A percentile compares a stretch with the other conserved stretches of the same genome.
Evolutionary conservation across 2,329 filamentous ascomycete species (phyloP).

Genomic region (Penicillium sp.): DNA sequence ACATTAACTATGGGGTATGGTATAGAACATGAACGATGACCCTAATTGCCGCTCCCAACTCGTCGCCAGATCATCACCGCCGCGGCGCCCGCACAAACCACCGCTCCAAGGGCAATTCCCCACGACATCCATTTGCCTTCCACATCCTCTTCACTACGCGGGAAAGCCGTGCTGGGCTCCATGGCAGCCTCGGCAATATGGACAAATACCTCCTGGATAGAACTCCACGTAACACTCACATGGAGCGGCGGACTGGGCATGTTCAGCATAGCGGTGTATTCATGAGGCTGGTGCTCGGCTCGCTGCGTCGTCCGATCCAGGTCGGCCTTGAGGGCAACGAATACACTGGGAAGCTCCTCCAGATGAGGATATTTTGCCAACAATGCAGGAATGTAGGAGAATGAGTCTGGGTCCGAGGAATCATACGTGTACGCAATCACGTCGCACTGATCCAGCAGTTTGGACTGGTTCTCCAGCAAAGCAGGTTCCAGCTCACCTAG

Average conservation of each 20-base stretch:
- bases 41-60: constrained; percentile 38
- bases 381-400: constrained; percentile 82
- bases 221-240: constrained; percentile 91
- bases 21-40: constrained; percentile 22
- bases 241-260: constrained; percentile 85
- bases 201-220: constrained; percentile 91
- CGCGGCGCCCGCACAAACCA: constrained; percentile 59
- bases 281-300: constrained; percentile 84
- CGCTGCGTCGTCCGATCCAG: constrained; percentile 96
- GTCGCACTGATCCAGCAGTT: constrained; percentile 83
- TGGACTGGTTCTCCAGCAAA: constrained; percentile 85
- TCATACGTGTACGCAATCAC: constrained; percentile 95
- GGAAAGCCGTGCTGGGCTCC: constrained; percentile 83
- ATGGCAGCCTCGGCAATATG: constrained; percentile 87
- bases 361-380: constrained; percentile 77
- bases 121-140: constrained; percentile 78
- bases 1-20: constrained; percentile 14
- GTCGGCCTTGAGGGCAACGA: constrained; percentile 91
- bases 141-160: constrained; percentile 79
- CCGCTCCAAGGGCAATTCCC: constrained; percentile 79
- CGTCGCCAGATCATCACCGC: constrained; percentile 62
- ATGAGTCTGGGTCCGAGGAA: constrained; percentile 93
- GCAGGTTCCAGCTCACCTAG: constrained; percentile 94
- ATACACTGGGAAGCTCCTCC: constrained; percentile 86
- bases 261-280: constrained; percentile 79